Percentiles rank a stretch among this genome's conserved stretches.
Conservation (phyloP, 164 flowering plant species). For the Pachysandra terminalis region DNA sequence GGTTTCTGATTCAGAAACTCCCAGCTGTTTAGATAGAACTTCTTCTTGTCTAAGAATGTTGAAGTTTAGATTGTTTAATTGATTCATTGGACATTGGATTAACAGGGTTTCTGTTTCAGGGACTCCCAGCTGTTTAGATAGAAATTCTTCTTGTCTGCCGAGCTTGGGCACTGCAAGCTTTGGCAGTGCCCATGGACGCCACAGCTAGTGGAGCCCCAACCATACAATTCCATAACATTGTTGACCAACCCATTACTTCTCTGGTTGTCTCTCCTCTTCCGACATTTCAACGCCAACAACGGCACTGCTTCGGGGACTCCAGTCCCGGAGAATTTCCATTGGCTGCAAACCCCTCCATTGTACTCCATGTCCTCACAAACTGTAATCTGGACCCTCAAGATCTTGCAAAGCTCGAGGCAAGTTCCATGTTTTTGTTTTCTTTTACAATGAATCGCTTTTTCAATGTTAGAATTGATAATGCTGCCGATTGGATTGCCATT, state of each 20-base stretch:
- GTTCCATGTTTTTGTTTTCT: slow-evolving; percentile 23
- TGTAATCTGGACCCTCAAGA: slow-evolving; percentile 87
- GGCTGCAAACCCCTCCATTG: slow-evolving; percentile 87
- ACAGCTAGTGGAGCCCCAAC: slow-evolving; percentile 75
- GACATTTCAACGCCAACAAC: slow-evolving; percentile 55
- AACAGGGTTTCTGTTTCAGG: slow-evolving; percentile 10
- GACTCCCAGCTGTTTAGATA: slow-evolving; percentile 21
- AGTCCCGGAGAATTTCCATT: slow-evolving; percentile 89
- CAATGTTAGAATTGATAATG: slow-evolving; percentile 56
- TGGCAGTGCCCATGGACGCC: slow-evolving; percentile 97
- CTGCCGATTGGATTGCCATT: slow-evolving; percentile 53
- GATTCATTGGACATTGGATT: too few relatives aligned
- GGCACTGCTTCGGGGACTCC: slow-evolving; percentile 81
- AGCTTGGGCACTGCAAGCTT: slow-evolving; percentile 64
- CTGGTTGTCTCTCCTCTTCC: slow-evolving; percentile 44
- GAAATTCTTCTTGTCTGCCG: slow-evolving; percentile 14
- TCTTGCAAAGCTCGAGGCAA: slow-evolving; percentile 97
- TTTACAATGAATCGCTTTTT: not conserved
- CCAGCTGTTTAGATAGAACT: slow-evolving; percentile 25
- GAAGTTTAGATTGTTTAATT: not conserved
- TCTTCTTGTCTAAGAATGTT: too few relatives aligned
- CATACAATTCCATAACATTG: slow-evolving; percentile 65
- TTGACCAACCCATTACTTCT: slow-evolving; percentile 64
- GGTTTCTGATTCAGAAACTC: slow-evolving; percentile 8
- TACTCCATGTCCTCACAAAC: slow-evolving; percentile 89